These are phyloP conservation scores for Ganoderma multipileum DNA, from an alignment of 1,284 basidiomycete species.

Conservation along the genomic window DNA sequence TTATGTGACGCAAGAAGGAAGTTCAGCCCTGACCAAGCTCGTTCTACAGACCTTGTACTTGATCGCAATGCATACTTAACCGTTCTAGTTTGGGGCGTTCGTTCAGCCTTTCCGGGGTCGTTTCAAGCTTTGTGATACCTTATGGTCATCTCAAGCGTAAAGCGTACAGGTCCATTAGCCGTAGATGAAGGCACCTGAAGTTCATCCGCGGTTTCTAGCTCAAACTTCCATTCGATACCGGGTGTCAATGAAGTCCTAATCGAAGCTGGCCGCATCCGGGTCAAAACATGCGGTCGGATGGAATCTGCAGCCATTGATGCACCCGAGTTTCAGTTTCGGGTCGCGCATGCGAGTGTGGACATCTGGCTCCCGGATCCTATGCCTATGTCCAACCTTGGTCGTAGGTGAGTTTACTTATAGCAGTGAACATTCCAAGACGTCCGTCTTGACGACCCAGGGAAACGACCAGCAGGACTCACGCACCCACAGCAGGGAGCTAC, in stretches of 20 bases:
- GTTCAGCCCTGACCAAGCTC: not conserved
- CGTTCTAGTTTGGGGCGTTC: not conserved
- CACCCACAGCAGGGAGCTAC: not conserved
- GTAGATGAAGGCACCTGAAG: not conserved
- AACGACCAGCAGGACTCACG: not conserved
- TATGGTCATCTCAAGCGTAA: too few relatives aligned
- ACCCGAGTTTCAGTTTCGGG: not conserved
- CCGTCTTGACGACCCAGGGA: not conserved
- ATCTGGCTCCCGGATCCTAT: not conserved
- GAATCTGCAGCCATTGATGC: not conserved
- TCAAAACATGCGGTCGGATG: not conserved
- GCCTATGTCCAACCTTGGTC: too few relatives aligned
- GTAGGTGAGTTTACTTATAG: too few relatives aligned
- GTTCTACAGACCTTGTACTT: not conserved
- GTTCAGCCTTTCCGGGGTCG: not conserved
- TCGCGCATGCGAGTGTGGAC: not conserved
- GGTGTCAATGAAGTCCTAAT: not conserved
- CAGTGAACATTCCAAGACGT: not conserved
- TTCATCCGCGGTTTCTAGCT: not conserved
- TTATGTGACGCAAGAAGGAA: not conserved
- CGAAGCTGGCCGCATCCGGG: not conserved
- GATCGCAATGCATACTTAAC: not conserved
- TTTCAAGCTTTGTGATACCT: not conserved
- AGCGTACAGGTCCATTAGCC: not conserved
- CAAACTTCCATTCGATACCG: too few relatives aligned